Evolutionary conservation across 2,329 filamentous ascomycete genomes (phyloP).

Genomic region (Didymella exigua): DNA sequence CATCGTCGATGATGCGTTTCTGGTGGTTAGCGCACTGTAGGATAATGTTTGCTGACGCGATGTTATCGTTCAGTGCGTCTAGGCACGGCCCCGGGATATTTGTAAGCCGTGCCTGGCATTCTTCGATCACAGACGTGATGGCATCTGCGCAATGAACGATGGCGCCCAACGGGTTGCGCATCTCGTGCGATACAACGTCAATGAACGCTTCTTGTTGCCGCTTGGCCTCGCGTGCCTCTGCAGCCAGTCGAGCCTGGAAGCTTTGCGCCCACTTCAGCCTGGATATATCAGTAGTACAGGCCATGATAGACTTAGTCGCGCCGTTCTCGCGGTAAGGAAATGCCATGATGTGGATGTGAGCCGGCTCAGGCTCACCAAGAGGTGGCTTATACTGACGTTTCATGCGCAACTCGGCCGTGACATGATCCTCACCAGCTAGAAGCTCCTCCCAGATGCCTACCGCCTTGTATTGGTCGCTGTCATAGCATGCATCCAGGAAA

Average conservation of each 20-base stretch:
- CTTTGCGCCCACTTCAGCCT: constrained; percentile 48
- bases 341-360: constrained; percentile 41
- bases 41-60: constrained; percentile 51
- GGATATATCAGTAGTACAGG: constrained; percentile 49
- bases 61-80: constrained; percentile 37
- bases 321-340: constrained; percentile 43
- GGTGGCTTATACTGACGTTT: constrained; percentile 42
- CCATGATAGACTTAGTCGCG: constrained; percentile 43
- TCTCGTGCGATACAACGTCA: constrained; percentile 51
- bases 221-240: constrained; percentile 48
- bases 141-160: constrained; percentile 54
- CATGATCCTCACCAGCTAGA: constrained; percentile 32
- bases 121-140: constrained; percentile 47
- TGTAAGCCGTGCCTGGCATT: constrained; percentile 27
- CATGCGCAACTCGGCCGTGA: constrained; percentile 36
- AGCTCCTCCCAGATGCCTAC: constrained; percentile 35
- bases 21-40: constrained; percentile 55
- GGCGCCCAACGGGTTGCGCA: constrained; percentile 53
- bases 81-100: constrained; percentile 33
- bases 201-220: constrained; percentile 49
- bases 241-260: constrained; percentile 46
- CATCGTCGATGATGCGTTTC: constrained; percentile 56
- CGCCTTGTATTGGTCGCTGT: constrained; percentile 35
- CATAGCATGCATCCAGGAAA: constrained; percentile 37
- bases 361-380: constrained; percentile 37